Base-by-base conservation (phyloP, 768 basidiomycete genomes). In the Calocybe cyanea region DNA sequence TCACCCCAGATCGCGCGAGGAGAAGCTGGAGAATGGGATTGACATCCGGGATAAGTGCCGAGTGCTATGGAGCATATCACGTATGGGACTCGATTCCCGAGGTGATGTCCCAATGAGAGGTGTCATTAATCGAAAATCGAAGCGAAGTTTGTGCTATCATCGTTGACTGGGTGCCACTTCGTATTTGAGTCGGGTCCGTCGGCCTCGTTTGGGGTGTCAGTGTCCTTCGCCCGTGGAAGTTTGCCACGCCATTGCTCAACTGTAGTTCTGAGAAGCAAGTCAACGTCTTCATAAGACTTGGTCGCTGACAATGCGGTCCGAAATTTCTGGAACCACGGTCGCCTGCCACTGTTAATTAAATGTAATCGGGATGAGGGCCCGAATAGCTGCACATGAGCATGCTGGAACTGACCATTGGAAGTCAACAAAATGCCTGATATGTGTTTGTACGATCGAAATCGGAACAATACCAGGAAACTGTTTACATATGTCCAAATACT, bases 381-480 rank as follows among this genome's bases (percentile, higher is more conserved):
- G 31, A 46, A 25, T 45, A 17, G 10, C 23, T 36, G 4, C 31
- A 34, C 46, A 44, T 45, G 50, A 40, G 50, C 43, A 49, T 40
- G 25, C 39, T 32, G 18, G 41, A 9, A 59, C 77, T 47, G 46
- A 83, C 85, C 80, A 84, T 61, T 85, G 81, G 57, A 78, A 78
- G 57, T 78, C 79, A 43, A 88, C 60, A 45, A 88, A 78, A 62
- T 83, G 80, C 37, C 78, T 70, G 46, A 90, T 67, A 57, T 90
- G 87, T 3, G 77, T 73, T 61, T 78, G 78, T 2, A 83, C 63
- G 9, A 71, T 73, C 44, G 72, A 48, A 11, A 84, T 51, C 2
- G 75, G 60, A 13, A 75, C 75, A 7, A 76, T 75, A 18, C 56
- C 76, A 8, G 74, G 73, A 55, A 80, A 77, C 24, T 62, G 53